These are phyloP conservation scores for Debaryomycetaceae sp. DNA, from an alignment of 1,139 yeast species.

Conservation along the genomic window DNA sequence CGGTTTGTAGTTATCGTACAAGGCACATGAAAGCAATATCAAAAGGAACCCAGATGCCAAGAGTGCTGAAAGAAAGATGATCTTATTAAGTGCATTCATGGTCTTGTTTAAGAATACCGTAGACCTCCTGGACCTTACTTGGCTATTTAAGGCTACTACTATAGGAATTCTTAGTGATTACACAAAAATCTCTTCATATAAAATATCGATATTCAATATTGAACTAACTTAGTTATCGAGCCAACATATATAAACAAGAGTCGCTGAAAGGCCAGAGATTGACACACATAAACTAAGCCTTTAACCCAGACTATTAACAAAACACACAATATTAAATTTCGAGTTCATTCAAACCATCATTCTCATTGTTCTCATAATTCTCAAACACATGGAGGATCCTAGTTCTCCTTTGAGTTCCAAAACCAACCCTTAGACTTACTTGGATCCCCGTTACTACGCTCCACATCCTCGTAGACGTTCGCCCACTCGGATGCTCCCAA, in stretches of 20 bases:
- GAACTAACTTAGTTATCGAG: constrained; percentile 9
- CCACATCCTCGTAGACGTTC: constrained; percentile 21
- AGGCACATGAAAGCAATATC: constrained; percentile 69
- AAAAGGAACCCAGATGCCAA: constrained; percentile 73
- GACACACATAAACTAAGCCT: too few species aligned
- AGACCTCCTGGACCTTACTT: too few species aligned
- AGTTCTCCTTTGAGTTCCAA: constrained; percentile 11
- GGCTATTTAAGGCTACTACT: too few species aligned
- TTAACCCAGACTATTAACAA: too few species aligned
- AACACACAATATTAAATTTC: too few species aligned
- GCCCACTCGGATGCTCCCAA: constrained; percentile 32
- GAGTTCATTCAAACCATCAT: too few species aligned
- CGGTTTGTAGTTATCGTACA: constrained; percentile 69
- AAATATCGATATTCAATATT: constrained; percentile 13
- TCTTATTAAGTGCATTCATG: constrained; percentile 63
- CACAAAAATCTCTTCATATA: constrained; percentile 1
- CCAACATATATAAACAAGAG: background rate
- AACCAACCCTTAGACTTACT: constrained; percentile 14
- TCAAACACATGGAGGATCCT: too few species aligned
- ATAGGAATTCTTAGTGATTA: too few species aligned
- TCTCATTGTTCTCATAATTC: too few species aligned
- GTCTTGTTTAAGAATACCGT: too few species aligned
- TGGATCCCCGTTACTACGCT: constrained; percentile 2
- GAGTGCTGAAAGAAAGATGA: constrained; percentile 66
- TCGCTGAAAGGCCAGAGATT: too few species aligned